Evolutionary conservation across 164 flowering plant species (phyloP).

Genomic region (Buxus sempervirens): DNA sequence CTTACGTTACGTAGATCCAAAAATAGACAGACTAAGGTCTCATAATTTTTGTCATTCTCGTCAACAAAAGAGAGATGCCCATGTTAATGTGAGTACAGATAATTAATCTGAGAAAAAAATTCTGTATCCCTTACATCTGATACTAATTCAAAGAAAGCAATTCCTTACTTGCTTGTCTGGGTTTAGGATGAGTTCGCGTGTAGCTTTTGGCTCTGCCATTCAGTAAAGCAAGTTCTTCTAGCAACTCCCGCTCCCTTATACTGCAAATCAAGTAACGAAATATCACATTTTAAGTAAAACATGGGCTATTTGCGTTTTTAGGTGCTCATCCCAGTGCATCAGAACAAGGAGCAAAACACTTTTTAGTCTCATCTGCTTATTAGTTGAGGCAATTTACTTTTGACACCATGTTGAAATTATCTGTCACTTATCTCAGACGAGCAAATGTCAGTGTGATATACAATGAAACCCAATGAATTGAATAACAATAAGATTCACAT

Average conservation of each 20-base stretch:
- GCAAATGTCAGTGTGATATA: no score
- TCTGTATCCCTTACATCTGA: neutral
- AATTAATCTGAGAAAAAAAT: neutral
- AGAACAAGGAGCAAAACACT: neutral
- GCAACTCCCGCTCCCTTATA: conserved; percentile 78
- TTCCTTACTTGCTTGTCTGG: conserved; percentile 50
- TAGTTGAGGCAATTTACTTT: neutral
- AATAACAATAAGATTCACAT: no score
- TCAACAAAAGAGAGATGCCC: neutral
- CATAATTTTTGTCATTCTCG: neutral
- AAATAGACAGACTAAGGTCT: neutral
- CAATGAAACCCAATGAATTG: no score
- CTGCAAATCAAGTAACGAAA: conserved; percentile 27
- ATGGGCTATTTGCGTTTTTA: neutral
- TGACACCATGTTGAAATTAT: neutral
- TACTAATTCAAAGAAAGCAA: neutral
- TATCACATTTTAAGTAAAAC: neutral
- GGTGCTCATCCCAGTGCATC: neutral
- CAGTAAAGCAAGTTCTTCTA: conserved; percentile 72
- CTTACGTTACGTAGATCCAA: neutral
- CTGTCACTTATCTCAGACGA: no score
- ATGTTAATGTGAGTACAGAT: neutral
- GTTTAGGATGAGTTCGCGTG: conserved; percentile 47
- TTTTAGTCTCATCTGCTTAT: neutral
- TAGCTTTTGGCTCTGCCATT: conserved; percentile 37